Evolutionary conservation across 169 alveolate species (phyloP).

Genomic region (Cyclospora cayetanensis): DNA sequence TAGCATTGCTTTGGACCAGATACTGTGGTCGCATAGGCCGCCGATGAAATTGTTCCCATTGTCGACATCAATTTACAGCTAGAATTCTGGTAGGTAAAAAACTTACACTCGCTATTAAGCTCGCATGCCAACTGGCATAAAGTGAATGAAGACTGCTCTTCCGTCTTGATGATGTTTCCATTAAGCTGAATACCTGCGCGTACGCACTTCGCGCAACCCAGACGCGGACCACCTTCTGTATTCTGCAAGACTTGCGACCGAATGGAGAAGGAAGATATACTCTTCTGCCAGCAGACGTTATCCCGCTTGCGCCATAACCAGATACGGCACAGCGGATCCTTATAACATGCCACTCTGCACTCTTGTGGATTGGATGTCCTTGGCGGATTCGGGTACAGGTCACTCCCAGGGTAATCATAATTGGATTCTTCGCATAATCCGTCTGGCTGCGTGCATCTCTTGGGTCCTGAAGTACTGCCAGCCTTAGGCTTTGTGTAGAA

Average conservation of each 20-base stretch:
- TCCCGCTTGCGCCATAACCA: background rate
- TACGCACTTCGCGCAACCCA: background rate
- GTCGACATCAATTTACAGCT: background rate
- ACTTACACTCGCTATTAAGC: background rate
- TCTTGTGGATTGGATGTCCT: background rate
- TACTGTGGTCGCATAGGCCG: background rate
- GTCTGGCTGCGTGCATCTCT: background rate
- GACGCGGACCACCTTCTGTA: background rate
- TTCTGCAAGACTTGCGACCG: background rate
- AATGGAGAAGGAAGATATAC: background rate
- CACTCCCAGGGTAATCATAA: background rate
- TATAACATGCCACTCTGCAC: background rate
- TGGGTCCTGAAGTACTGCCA: background rate
- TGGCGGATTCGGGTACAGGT: background rate
- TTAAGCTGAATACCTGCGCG: background rate
- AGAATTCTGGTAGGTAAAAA: background rate
- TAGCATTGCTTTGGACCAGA: slow-evolving; percentile 10
- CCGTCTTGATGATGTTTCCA: background rate
- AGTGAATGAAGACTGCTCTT: background rate
- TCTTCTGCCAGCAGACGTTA: background rate
- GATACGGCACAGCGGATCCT: background rate
- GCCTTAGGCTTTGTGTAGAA: background rate
- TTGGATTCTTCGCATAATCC: background rate
- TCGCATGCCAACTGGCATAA: background rate
- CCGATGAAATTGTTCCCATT: background rate